phyloP scores from a whole-genome alignment of 148 eudicot genomes.

The Hydrangea macrophylla region DNA sequence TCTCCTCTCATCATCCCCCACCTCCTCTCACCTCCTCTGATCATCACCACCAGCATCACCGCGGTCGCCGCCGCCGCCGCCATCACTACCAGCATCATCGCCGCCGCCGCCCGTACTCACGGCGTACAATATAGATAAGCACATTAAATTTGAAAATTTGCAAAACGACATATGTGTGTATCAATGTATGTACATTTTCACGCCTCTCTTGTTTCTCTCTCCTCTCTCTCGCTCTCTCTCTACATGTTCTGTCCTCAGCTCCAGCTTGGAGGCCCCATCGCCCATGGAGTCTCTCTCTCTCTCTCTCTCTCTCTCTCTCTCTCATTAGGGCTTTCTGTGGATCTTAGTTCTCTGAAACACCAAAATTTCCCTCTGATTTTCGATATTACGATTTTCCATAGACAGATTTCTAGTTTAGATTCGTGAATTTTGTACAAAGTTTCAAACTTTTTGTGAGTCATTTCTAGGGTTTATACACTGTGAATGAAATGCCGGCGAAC shows the following conservation, averaged over 20 bases:
- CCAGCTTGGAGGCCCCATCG: conserved; percentile 44
- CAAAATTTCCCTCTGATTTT: not conserved
- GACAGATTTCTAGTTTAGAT: not conserved
- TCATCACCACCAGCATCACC: too few relatives aligned
- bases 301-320: too few relatives aligned
- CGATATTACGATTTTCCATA: not conserved
- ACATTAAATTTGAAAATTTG: not conserved
- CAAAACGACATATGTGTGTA: too few relatives aligned
- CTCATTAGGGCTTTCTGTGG: conserved; percentile 10
- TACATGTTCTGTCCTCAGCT: conserved; percentile 5
- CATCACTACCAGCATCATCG: too few relatives aligned
- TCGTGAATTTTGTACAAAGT: not conserved
- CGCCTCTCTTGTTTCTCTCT: conserved; percentile 7
- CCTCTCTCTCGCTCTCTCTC: conserved; percentile 4
- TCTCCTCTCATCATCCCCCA: too few relatives aligned
- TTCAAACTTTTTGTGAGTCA: conserved; percentile 7
- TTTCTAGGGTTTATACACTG: conserved; percentile 14
- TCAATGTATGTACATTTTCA: conserved; percentile 9
- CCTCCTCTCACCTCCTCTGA: too few relatives aligned
- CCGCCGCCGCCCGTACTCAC: too few relatives aligned
- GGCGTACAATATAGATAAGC: not conserved
- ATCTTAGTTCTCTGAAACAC: not conserved
- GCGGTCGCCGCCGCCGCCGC: too few relatives aligned
- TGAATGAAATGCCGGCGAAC: conserved; percentile 49
- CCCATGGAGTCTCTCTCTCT: conserved; percentile 16